phyloP scores from a whole-genome alignment of 2,329 filamentous ascomycete genomes.

The Pestalotiopsis sp. region DNA sequence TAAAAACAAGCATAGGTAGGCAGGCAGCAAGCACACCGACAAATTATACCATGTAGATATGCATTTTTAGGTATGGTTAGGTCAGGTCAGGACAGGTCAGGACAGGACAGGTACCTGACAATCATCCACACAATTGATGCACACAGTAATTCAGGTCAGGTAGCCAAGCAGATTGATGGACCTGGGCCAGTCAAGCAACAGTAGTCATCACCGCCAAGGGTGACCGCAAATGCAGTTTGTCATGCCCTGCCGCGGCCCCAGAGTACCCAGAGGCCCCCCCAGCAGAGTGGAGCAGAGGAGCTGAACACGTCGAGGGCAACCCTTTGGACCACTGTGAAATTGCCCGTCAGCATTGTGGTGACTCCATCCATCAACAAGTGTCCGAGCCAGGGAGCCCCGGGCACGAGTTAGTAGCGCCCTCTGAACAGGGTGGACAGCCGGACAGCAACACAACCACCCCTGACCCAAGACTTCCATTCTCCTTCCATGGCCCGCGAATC shows the following conservation, averaged over 20 bases:
- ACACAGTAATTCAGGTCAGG: not conserved
- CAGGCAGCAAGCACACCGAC: not conserved
- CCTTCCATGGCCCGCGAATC: conserved; percentile 1
- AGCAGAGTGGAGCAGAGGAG: not conserved
- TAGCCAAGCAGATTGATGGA: not conserved
- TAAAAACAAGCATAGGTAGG: not conserved
- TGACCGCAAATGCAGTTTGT: not conserved
- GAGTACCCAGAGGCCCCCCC: too few species aligned
- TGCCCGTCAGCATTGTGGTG: not conserved
- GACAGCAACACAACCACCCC: not conserved
- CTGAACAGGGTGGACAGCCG: too few species aligned
- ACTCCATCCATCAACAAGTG: not conserved
- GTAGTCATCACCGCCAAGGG: not conserved
- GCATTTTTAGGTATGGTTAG: not conserved
- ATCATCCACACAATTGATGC: not conserved
- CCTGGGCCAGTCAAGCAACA: not conserved
- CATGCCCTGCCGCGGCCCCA: not conserved
- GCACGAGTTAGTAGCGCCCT: not conserved
- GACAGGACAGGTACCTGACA: not conserved
- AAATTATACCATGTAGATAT: not conserved
- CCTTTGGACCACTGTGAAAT: not conserved
- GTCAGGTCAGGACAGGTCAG: not conserved
- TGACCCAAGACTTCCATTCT: not conserved
- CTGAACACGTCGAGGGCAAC: not conserved
- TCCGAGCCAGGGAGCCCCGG: not conserved